A percentile compares a stretch with the other conserved stretches of the same genome.
phyloP scores from a whole-genome alignment of 352 stramenopile species.

The Plasmopara viticola region DNA sequence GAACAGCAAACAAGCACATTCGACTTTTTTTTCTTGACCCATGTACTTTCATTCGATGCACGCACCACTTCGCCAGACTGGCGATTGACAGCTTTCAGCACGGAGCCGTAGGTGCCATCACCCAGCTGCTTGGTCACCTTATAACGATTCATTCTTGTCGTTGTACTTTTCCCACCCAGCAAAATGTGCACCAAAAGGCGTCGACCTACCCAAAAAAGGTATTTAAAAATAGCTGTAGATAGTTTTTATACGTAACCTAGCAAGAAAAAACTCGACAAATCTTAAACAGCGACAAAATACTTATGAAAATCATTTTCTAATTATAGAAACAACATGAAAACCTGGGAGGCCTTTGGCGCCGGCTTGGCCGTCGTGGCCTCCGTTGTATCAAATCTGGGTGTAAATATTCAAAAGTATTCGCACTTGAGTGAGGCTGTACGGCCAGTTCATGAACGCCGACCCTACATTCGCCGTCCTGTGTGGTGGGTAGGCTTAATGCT shows the following conservation, averaged over 20 bases:
- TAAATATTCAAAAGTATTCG: constrained; percentile 89
- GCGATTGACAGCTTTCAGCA: constrained; percentile 92
- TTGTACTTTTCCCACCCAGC: constrained; percentile 17
- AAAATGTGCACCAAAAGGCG: constrained; percentile 11
- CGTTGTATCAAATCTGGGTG: constrained; percentile 83
- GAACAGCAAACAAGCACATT: not conserved
- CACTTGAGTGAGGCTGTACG: constrained; percentile 52
- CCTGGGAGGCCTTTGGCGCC: constrained; percentile 79
- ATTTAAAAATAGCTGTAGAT: too few species aligned
- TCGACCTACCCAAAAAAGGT: too few species aligned
- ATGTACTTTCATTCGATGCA: not conserved
- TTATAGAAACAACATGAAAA: constrained; percentile 24
- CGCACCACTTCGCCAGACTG: constrained; percentile 90
- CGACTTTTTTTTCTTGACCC: not conserved
- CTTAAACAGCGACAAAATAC: constrained; percentile 4
- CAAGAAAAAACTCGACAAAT: not conserved
- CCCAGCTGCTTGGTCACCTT: constrained; percentile 94
- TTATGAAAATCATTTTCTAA: not conserved
- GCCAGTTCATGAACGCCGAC: constrained; percentile 40
- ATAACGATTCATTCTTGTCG: constrained; percentile 85
- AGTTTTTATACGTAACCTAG: too few species aligned
- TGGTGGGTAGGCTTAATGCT: constrained; percentile 83
- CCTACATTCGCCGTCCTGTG: constrained; percentile 81
- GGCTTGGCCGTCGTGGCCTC: constrained; percentile 71
- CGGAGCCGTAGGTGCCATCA: constrained; percentile 93